Evolutionary conservation across 2,329 filamentous ascomycete species (phyloP).

Genomic region (Beauveria scarabaeidicola): DNA sequence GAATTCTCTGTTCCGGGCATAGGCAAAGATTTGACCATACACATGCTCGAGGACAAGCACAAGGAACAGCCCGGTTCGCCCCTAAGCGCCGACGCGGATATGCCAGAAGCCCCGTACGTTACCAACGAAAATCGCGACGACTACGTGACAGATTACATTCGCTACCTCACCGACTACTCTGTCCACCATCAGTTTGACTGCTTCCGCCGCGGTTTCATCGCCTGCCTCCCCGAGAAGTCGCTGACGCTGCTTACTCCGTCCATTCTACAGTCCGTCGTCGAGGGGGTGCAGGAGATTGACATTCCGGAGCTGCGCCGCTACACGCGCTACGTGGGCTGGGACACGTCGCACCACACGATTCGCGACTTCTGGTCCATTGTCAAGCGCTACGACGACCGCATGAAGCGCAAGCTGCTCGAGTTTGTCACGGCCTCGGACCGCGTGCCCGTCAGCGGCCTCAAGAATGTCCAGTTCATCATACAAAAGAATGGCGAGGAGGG

Average conservation of each 20-base stretch:
- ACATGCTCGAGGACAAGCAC: conserved; percentile 39
- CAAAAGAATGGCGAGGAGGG: conserved; percentile 64
- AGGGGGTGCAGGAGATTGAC: conserved; percentile 77
- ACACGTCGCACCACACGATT: conserved; percentile 59
- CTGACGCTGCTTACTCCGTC: conserved; percentile 63
- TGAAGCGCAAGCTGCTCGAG: conserved; percentile 71
- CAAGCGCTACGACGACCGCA: conserved; percentile 53
- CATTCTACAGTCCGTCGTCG: conserved; percentile 68
- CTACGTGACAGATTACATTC: conserved; percentile 79
- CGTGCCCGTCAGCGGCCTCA: conserved; percentile 77
- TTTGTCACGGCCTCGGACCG: conserved; percentile 93
- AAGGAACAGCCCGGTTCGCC: conserved; percentile 46
- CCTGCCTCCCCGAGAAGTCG: conserved; percentile 62
- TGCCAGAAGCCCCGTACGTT: conserved; percentile 57
- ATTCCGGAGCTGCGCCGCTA: conserved; percentile 61
- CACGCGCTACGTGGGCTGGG: conserved; percentile 76
- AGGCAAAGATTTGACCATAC: conserved; percentile 46
- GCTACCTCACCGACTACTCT: conserved; percentile 71
- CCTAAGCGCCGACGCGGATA: conserved; percentile 30
- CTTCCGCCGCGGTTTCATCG: conserved; percentile 72
- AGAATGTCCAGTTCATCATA: conserved; percentile 74
- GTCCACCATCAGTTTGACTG: conserved; percentile 69
- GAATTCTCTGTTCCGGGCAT: conserved; percentile 65
- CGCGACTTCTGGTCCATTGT: conserved; percentile 80
- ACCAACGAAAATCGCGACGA: conserved; percentile 69